Percentiles rank a stretch among this genome's conserved stretches.
These are phyloP conservation scores for Leccinum barrowsii DNA, from an alignment of 768 basidiomycete species.

Conservation along the genomic window DNA sequence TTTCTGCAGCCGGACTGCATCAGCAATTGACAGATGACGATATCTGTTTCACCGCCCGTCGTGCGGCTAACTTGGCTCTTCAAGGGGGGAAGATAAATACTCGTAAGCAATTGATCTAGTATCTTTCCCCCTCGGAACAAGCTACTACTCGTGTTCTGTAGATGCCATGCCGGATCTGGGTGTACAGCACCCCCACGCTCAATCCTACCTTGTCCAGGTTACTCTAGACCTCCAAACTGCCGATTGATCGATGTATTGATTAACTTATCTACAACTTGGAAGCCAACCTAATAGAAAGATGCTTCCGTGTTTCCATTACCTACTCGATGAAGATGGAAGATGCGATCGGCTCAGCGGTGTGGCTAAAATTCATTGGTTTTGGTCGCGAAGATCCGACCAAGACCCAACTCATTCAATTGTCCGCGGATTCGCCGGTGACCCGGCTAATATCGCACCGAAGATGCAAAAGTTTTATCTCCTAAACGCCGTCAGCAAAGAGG, in stretches of 20 bases:
- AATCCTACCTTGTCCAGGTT: constrained; percentile 4
- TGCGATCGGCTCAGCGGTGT: not conserved
- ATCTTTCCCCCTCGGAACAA: not conserved
- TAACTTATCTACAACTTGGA: not conserved
- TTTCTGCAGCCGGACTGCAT: constrained; percentile 18
- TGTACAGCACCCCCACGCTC: constrained; percentile 9
- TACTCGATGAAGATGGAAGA: not conserved
- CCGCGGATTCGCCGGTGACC: constrained; percentile 28
- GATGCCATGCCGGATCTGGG: not conserved
- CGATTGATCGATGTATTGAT: not conserved
- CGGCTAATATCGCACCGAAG: not conserved
- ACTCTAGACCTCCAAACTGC: constrained; percentile 5
- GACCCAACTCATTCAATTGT: constrained; percentile 45
- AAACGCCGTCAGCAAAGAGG: constrained; percentile 71
- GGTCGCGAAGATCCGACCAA: constrained; percentile 52
- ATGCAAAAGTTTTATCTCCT: constrained; percentile 25
- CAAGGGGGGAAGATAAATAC: constrained; percentile 16
- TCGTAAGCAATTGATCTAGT: constrained; percentile 9
- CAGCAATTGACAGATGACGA: constrained; percentile 11
- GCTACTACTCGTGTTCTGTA: not conserved
- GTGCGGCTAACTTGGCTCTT: constrained; percentile 15
- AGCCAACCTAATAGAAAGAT: not conserved
- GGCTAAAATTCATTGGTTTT: constrained; percentile 3
- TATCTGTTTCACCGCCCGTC: constrained; percentile 9
- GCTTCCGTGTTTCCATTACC: constrained; percentile 7